These are phyloP conservation scores for Fomes fomentarius DNA, from an alignment of 1,284 basidiomycete genomes.

Conservation along the genomic window DNA sequence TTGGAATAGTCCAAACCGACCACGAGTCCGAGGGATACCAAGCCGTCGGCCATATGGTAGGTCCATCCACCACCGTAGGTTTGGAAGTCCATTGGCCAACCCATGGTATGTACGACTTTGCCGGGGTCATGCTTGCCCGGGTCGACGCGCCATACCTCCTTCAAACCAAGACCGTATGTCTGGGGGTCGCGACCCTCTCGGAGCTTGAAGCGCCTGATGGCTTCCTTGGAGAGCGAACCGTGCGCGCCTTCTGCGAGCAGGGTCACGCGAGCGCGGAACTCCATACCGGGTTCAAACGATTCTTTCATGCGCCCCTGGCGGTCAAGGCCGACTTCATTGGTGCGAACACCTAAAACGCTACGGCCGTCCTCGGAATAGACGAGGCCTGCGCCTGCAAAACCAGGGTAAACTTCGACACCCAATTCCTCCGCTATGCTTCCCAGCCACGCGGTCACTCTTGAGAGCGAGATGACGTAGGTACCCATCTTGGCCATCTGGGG, in stretches of 20 bases:
- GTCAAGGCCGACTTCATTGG: conserved; percentile 95
- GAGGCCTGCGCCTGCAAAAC: conserved; percentile 90
- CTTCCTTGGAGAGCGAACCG: conserved; percentile 87
- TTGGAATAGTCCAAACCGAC: conserved; percentile 96
- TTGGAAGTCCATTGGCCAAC: conserved; percentile 86
- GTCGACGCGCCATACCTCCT: conserved; percentile 96
- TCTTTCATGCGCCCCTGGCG: conserved; percentile 82
- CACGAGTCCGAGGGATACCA: conserved; percentile 92
- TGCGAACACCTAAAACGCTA: conserved; percentile 82
- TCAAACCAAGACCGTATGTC: conserved; percentile 96
- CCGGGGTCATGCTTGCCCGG: conserved; percentile 81
- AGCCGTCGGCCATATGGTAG: conserved; percentile 95
- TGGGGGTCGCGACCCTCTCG: conserved; percentile 85
- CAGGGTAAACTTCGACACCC: conserved; percentile 97
- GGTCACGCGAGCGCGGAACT: conserved; percentile 92
- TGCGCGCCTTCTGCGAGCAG: conserved; percentile 97
- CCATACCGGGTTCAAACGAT: conserved; percentile 96
- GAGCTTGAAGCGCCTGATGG: conserved; percentile 80
- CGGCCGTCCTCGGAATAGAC: conserved; percentile 74
- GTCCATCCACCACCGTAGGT: conserved; percentile 96
- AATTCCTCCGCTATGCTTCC: conserved; percentile 87
- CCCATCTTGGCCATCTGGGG: conserved; percentile 97
- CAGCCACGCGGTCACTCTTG: conserved; percentile 89
- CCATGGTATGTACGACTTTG: conserved; percentile 90
- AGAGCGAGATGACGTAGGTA: conserved; percentile 94